phyloP scores from a whole-genome alignment of 495 filamentous ascomycete species.

The Podospora bellae-mahoneyi region DNA sequence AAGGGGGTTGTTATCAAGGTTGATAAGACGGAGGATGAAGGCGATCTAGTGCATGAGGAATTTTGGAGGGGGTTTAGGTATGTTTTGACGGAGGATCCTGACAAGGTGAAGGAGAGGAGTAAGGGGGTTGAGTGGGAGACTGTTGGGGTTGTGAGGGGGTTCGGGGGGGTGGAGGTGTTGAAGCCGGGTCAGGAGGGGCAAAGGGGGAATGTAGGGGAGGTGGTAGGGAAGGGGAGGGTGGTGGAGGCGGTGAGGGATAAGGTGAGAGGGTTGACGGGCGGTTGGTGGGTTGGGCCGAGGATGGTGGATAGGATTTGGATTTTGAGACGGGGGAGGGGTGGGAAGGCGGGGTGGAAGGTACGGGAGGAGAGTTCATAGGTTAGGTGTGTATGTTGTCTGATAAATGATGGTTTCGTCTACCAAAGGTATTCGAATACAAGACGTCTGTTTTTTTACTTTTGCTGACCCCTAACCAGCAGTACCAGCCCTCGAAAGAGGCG shows the following conservation, averaged over 20 bases:
- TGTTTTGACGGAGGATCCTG: slow-evolving; percentile 66
- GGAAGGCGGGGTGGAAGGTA: slow-evolving; percentile 9
- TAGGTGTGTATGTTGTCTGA: no score
- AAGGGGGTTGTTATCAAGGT: slow-evolving; percentile 35
- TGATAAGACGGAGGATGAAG: slow-evolving; percentile 64
- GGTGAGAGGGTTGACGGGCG: slow-evolving; percentile 45
- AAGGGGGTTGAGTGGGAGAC: slow-evolving; percentile 66
- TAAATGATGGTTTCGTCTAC: no score
- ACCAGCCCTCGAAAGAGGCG: no score
- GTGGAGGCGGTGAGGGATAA: slow-evolving; percentile 32
- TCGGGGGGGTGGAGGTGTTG: slow-evolving; percentile 64
- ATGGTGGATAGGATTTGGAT: slow-evolving; percentile 59
- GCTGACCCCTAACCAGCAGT: no score
- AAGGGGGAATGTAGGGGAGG: slow-evolving; percentile 24
- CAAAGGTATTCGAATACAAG: no score
- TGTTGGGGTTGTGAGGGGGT: slow-evolving; percentile 65
- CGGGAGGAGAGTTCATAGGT: slow-evolving; percentile 12
- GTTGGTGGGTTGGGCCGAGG: slow-evolving; percentile 61
- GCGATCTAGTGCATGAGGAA: slow-evolving; percentile 49
- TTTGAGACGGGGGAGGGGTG: slow-evolving; percentile 45
- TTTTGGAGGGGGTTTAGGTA: slow-evolving; percentile 89
- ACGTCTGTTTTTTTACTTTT: no score
- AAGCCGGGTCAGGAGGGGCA: slow-evolving; percentile 38
- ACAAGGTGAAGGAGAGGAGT: slow-evolving; percentile 26
- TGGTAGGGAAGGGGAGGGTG: slow-evolving; percentile 32